A percentile compares a stretch with the other conserved stretches of the same genome.
Conservation (phyloP, 208 protist species). For the Porcisia hertigi region DNA sequence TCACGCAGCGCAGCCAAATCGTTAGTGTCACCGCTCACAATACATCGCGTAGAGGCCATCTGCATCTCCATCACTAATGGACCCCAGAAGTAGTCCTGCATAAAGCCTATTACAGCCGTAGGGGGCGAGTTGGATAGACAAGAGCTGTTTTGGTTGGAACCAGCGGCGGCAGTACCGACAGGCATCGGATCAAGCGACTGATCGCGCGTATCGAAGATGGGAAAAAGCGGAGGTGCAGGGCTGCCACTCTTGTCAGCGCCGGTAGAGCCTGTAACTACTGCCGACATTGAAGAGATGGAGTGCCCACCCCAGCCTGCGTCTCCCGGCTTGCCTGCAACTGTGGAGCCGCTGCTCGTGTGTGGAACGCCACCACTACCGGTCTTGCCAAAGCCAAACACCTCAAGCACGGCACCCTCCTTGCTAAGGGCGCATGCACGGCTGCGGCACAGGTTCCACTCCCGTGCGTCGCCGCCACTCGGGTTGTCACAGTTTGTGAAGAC, state of each 20-base stretch:
- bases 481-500: constrained; percentile 87
- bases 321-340: neutral
- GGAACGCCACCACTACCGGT: neutral
- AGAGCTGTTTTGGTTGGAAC: neutral
- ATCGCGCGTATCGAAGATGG: neutral
- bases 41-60: neutral
- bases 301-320: neutral
- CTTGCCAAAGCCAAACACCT: constrained; percentile 68
- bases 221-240: neutral
- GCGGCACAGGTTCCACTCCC: constrained; percentile 44
- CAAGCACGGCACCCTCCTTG: constrained; percentile 52
- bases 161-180: neutral
- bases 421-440: constrained; percentile 44
- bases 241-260: neutral
- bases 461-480: constrained; percentile 43
- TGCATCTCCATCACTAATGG: constrained; percentile 23
- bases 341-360: neutral
- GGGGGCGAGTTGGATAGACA: neutral
- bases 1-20: neutral
- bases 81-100: constrained; percentile 29
- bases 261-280: neutral
- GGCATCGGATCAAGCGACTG: neutral
- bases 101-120: neutral
- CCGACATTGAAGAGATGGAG: neutral
- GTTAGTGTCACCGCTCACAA: neutral